Conservation (phyloP, 2,329 filamentous ascomycete genomes). For the Aspergillus tanneri region DNA sequence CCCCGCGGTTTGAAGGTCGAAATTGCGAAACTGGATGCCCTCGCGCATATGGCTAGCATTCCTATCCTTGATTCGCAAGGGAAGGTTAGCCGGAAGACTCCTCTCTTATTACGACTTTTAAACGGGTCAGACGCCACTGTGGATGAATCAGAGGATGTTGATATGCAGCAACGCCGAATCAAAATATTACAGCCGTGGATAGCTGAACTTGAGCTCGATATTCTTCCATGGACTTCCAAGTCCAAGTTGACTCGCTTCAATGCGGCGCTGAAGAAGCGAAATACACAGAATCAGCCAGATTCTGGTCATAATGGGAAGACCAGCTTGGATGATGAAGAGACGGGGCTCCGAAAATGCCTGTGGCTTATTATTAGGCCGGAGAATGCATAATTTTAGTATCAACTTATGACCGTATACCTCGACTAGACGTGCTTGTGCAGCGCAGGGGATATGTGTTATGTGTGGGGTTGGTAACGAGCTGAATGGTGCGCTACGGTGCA, state of each 20-base stretch:
- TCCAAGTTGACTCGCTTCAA: slow-evolving; percentile 4
- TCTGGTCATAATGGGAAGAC: neutral
- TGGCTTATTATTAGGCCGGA: slow-evolving; percentile 4
- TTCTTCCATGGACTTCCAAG: slow-evolving; percentile 5
- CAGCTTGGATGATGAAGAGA: neutral
- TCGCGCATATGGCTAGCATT: slow-evolving; percentile 1
- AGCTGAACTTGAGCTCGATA: neutral
- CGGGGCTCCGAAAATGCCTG: neutral
- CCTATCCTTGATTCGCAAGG: slow-evolving; percentile 2
- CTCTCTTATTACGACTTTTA: neutral
- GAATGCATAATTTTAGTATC: neutral
- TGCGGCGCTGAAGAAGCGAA: slow-evolving; percentile 6
- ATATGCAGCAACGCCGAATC: neutral
- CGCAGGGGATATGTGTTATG: too few relatives aligned
- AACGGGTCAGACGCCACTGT: neutral
- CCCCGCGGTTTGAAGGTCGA: slow-evolving; percentile 1
- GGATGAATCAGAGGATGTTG: neutral
- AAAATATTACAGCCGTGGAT: slow-evolving; percentile 4
- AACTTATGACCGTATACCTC: too few relatives aligned
- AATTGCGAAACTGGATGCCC: slow-evolving; percentile 3
- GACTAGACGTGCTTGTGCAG: too few relatives aligned
- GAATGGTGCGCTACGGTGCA: too few relatives aligned
- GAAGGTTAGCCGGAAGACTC: neutral
- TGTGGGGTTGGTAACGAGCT: too few relatives aligned
- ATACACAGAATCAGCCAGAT: neutral